Base-by-base conservation (phyloP, 1,284 basidiomycete species). In the Moniliella sp. region DNA sequence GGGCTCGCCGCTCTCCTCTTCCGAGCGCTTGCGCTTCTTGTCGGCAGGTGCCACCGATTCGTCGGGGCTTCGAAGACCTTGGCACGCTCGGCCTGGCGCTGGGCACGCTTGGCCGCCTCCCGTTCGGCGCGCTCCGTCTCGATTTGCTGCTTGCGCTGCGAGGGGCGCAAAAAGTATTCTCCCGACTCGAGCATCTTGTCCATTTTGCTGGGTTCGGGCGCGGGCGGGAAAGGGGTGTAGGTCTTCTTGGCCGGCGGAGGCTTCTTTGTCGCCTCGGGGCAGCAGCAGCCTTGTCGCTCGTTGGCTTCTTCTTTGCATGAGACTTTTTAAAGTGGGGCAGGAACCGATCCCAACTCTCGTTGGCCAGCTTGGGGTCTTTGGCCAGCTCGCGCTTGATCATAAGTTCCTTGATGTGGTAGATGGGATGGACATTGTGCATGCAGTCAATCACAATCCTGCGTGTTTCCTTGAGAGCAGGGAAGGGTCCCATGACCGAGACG, bases 371-470 rank as follows among this genome's bases (percentile, higher is more conserved):
- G 3, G 91, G 88, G 55, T 99, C 91, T 65, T 94, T 94, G 10
- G 88, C 84, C 4, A 99, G 70, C 64, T 99, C 91, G 30, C 88
- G 76, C 39, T 83, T 77, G 54, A 99, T 88, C 91, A 99, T 99
- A 29, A 99, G 70, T 64, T 97, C 91, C 80, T 99, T 99, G 65
- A 99, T 99, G 46, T 86, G 76, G 61, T 99, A 99, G 57, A 99
- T 97, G 2, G 91, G 91, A 57, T 99, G 91, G 32, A 97, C 78
- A 57, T 99, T 99, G 65, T 81, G 88, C 82, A 99, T 91, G 66
- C 91, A 99, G 61, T 99, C 91, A 31, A 94, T 63, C 16, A 99
- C 73, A 47, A 97, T 93, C 37, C 86, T 64, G 35, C 91, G 71
- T 3, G 97, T 88, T 61, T 94, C 86, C 61, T 94, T 97, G 25